These are phyloP conservation scores for Platanthera zijinensis DNA, from an alignment of 106 monocot genomes.

Conservation along the genomic window DNA sequence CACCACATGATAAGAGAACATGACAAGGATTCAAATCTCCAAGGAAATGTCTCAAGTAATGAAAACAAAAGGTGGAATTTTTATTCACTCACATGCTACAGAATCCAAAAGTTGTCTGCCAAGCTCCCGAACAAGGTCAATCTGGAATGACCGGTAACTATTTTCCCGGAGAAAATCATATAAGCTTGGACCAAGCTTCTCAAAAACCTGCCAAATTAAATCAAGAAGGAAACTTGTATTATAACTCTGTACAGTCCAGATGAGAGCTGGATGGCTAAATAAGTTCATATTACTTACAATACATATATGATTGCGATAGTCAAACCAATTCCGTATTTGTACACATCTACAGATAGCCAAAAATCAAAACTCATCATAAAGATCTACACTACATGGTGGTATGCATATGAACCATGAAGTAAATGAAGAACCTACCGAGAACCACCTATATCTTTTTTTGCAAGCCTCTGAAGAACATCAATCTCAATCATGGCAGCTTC, in stretches of 20 bases:
- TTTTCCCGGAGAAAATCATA: slow-evolving; percentile 96
- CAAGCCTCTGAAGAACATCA: slow-evolving; percentile 83
- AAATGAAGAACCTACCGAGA: slow-evolving; percentile 40
- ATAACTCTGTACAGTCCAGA: slow-evolving; percentile 11
- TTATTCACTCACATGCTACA: slow-evolving; percentile 73
- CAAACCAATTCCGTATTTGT: slow-evolving; percentile 99
- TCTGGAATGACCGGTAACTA: slow-evolving; percentile 86
- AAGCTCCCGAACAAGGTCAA: slow-evolving; percentile 92
- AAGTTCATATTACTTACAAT: slow-evolving; percentile 80
- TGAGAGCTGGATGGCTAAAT: slow-evolving; percentile 4
- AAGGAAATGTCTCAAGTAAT: background rate
- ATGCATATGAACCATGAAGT: slow-evolving; percentile 1
- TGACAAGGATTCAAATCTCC: background rate
- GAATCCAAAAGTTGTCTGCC: slow-evolving; percentile 97
- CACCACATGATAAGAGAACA: background rate
- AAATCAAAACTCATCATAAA: slow-evolving; percentile 31
- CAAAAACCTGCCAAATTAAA: slow-evolving; percentile 80
- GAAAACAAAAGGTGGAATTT: slow-evolving; percentile 7
- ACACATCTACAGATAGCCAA: slow-evolving; percentile 87
- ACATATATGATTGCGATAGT: slow-evolving; percentile 99
- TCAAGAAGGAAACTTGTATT: slow-evolving; percentile 14
- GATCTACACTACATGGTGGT: background rate
- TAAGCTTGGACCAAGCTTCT: slow-evolving; percentile 97
- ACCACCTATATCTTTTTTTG: slow-evolving; percentile 60
- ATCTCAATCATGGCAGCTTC: slow-evolving; percentile 97